Percentiles rank a stretch among this genome's conserved stretches.
Evolutionary conservation across 2,329 filamentous ascomycete genomes (phyloP).

Genomic region (Botrytis galanthina): DNA sequence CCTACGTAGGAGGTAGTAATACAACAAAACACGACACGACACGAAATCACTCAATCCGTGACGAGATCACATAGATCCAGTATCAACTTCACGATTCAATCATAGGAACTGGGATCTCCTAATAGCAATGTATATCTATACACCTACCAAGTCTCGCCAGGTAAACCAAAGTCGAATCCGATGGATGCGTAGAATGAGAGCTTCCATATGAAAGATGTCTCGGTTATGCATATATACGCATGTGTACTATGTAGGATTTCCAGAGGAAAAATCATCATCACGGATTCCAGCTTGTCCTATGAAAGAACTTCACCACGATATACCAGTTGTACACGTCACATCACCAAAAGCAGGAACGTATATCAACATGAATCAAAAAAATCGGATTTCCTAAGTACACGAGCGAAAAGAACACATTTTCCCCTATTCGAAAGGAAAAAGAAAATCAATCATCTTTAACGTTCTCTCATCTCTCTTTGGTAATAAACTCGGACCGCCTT

Average conservation of each 20-base stretch:
- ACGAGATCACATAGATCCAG: neutral
- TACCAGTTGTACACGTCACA: neutral
- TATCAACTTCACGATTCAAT: neutral
- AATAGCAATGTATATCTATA: neutral
- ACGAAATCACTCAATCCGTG: neutral
- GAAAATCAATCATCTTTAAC: slow-evolving; percentile 2
- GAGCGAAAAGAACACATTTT: slow-evolving; percentile 11
- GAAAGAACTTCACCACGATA: neutral
- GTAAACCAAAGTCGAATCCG: neutral
- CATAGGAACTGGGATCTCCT: neutral
- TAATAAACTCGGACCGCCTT: slow-evolving; percentile 13
- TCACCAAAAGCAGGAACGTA: neutral
- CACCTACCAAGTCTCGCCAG: neutral
- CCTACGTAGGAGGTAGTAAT: neutral
- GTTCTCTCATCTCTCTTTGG: neutral
- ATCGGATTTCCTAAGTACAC: slow-evolving; percentile 10
- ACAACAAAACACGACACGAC: neutral
- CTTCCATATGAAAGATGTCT: neutral
- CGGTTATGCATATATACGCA: neutral
- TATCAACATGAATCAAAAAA: neutral
- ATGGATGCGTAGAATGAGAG: neutral
- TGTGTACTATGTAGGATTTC: neutral
- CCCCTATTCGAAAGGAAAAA: slow-evolving; percentile 8
- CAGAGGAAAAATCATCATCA: too few relatives aligned
- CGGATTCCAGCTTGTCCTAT: neutral